A percentile compares a stretch with the other conserved stretches of the same genome.
Conservation (phyloP, 108 stramenopile genomes). For the Phaeodactylum tricornutum region DNA sequence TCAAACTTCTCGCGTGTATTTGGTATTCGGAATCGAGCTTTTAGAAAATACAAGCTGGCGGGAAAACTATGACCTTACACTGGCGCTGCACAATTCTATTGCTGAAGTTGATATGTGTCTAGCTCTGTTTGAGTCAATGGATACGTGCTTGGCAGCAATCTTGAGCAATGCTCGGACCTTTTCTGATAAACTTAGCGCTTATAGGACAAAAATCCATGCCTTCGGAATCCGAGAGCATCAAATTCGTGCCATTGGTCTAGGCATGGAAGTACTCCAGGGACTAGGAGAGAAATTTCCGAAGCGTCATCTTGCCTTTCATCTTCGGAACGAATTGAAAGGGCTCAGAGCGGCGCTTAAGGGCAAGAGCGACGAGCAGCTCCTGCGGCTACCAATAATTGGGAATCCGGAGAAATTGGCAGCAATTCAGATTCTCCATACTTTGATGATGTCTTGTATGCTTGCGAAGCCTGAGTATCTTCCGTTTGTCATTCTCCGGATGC, state of each 20-base stretch:
- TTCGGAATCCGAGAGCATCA: conserved; percentile 14
- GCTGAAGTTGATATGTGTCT: conserved; percentile 27
- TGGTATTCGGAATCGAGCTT: conserved; percentile 34
- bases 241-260: conserved; percentile 18
- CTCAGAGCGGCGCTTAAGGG: conserved; percentile 10
- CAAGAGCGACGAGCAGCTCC: conserved; percentile 18
- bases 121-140: conserved; percentile 23
- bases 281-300: conserved; percentile 21
- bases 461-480: conserved; percentile 12
- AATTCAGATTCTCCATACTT: conserved; percentile 21
- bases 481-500: conserved; percentile 20
- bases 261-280: conserved; percentile 15
- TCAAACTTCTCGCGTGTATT: conserved; percentile 30
- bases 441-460: conserved; percentile 11
- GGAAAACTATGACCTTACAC: conserved; percentile 41
- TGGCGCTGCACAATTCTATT: conserved; percentile 38
- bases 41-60: conserved; percentile 38
- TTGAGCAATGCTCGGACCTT: conserved; percentile 16
- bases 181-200: conserved; percentile 29
- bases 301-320: not conserved
- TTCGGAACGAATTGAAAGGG: conserved; percentile 6
- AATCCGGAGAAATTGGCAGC: conserved; percentile 13
- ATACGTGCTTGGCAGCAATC: conserved; percentile 15
- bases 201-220: conserved; percentile 20
- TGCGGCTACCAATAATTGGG: conserved; percentile 17